Evolutionary conservation across 768 basidiomycete species (phyloP).

Genomic region (Russula brevipes): DNA sequence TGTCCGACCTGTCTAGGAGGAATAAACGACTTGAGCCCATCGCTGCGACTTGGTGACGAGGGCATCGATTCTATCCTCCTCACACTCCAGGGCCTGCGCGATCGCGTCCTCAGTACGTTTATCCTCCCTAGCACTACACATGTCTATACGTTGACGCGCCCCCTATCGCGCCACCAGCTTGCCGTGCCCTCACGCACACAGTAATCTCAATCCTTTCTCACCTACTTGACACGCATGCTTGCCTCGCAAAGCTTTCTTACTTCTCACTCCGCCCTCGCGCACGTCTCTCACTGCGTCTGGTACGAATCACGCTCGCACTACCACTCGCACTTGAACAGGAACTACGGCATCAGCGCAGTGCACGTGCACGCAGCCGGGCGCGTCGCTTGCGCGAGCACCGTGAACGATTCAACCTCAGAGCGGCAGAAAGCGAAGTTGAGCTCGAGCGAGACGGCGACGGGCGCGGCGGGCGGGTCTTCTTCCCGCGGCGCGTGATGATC

Average conservation of each 20-base stretch:
- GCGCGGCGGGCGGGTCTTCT: slow-evolving; percentile 31
- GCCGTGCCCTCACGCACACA: slow-evolving; percentile 69
- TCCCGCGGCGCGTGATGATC: slow-evolving; percentile 54
- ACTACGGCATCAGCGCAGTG: slow-evolving; percentile 42
- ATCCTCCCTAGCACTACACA: not conserved
- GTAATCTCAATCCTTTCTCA: slow-evolving; percentile 68
- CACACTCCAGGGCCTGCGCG: slow-evolving; percentile 64
- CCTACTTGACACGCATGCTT: slow-evolving; percentile 76
- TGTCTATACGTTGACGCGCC: slow-evolving; percentile 5
- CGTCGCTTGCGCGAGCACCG: slow-evolving; percentile 22
- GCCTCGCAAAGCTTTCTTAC: slow-evolving; percentile 69
- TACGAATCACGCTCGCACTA: slow-evolving; percentile 68
- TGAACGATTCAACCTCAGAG: slow-evolving; percentile 12
- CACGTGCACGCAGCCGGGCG: slow-evolving; percentile 27
- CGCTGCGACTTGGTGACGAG: slow-evolving; percentile 70
- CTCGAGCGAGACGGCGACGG: slow-evolving; percentile 27
- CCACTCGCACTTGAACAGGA: slow-evolving; percentile 72
- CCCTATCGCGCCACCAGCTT: slow-evolving; percentile 42
- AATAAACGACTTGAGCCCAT: slow-evolving; percentile 74
- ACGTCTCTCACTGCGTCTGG: slow-evolving; percentile 69
- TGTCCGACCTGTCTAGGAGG: slow-evolving; percentile 43
- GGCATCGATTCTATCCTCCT: slow-evolving; percentile 71
- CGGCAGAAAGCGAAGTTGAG: slow-evolving; percentile 26
- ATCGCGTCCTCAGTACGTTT: slow-evolving; percentile 64
- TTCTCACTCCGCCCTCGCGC: slow-evolving; percentile 73